Conservation (phyloP, 306 rosid genomes). For the Myrica gale region DNA sequence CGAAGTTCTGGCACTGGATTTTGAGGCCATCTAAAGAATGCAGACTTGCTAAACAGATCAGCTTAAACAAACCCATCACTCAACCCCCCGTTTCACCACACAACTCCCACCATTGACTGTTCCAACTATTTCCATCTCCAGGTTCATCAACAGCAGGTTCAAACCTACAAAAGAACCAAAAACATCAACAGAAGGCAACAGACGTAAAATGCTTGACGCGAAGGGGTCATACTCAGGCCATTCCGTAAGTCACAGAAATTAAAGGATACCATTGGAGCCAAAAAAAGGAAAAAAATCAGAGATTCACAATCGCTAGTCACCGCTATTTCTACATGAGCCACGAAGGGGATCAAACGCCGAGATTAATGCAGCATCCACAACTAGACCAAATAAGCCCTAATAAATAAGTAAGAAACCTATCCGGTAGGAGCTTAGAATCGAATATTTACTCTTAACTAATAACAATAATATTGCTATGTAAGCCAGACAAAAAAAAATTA, state of each 20-base stretch:
- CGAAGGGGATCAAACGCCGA: not conserved
- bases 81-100: conserved; percentile 30
- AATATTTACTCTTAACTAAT: not conserved
- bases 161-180: conserved; percentile 25
- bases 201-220: not conserved
- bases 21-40: conserved; percentile 35
- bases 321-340: not conserved
- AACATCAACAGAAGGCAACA: conserved; percentile 8
- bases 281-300: not conserved
- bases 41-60: conserved; percentile 18
- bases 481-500: not conserved
- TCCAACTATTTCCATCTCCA: conserved; percentile 33
- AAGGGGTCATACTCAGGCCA: not conserved
- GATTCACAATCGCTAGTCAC: not conserved
- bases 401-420: not conserved
- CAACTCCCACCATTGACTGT: conserved; percentile 36
- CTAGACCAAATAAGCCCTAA: not conserved
- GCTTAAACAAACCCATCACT: conserved; percentile 31
- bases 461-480: not conserved
- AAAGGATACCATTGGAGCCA: not conserved
- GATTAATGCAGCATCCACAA: not conserved
- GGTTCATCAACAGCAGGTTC: conserved; percentile 22
- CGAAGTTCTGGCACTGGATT: conserved; percentile 36
- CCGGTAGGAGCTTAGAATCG: conserved; percentile 9
- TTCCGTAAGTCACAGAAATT: not conserved